A percentile compares a stretch with the other conserved stretches of the same genome.
Conservation (phyloP, 805 yeast genomes). For the Candida patagonica region DNA sequence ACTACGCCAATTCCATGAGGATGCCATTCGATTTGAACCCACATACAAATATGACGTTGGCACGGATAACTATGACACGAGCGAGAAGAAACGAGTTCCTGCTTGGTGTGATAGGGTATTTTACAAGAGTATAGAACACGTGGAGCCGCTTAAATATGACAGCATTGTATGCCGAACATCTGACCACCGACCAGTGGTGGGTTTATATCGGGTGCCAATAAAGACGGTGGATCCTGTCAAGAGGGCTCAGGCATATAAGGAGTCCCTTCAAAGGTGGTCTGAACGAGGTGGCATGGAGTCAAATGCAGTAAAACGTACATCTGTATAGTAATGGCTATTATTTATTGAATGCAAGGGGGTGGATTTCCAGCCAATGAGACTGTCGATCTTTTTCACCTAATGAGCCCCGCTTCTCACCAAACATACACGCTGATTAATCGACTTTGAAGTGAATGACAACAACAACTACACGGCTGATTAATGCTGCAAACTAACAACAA, state of each 20-base stretch:
- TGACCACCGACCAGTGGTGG: constrained; percentile 88
- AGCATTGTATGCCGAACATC: constrained; percentile 49
- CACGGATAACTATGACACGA: constrained; percentile 69
- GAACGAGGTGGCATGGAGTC: constrained; percentile 4
- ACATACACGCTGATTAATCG: too few relatives aligned
- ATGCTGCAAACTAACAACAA: too few relatives aligned
- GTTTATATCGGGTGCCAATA: constrained; percentile 53
- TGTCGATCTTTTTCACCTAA: too few relatives aligned
- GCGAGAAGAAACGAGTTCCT: constrained; percentile 88
- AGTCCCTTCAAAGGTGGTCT: constrained; percentile 12
- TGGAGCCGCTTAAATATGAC: constrained; percentile 53
- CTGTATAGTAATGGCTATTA: too few relatives aligned
- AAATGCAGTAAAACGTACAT: too few relatives aligned
- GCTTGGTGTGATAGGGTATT: constrained; percentile 96
- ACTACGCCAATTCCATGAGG: constrained; percentile 75
- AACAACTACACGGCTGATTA: too few relatives aligned
- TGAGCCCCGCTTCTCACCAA: too few relatives aligned
- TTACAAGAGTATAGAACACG: constrained; percentile 47
- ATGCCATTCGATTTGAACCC: constrained; percentile 72
- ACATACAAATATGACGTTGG: constrained; percentile 93
- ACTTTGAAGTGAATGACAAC: too few relatives aligned
- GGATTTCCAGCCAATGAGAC: too few relatives aligned
- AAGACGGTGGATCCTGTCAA: constrained; percentile 50
- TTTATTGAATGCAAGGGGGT: too few relatives aligned
- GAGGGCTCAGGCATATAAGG: constrained; percentile 12